Evolutionary conservation across 1,139 yeast species (phyloP), one percentile per base, ranked within the genome.

Genomic region (Suhomyces bolitotheri): DNA sequence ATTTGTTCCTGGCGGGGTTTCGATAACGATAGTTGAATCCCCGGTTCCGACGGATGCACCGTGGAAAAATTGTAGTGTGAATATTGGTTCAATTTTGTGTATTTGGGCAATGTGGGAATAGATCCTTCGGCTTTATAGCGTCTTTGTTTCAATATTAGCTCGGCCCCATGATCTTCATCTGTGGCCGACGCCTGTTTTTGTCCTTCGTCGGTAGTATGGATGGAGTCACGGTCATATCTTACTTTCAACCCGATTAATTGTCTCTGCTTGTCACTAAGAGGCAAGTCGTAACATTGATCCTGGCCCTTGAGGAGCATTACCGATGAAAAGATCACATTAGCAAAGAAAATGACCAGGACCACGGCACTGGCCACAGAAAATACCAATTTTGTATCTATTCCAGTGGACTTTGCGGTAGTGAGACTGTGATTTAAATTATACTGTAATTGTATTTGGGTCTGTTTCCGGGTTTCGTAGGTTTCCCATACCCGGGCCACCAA

Each of bases 201-300:
- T 11, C 33, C 44, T 7, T 22, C 25, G 10, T 17, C 28, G 7
- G 36, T 40, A 3, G 15, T 15, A 11, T 31, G 16, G 11, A 26
- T 28, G 5, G 16, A 26, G 13, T 21, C 37, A 7, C 22, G 27
- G 11, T 28, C n/a, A 16, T 29, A 31, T 1, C 34, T 25, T 4
- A 34, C 43, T 23, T 29, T 25, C 17, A 69, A 52, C 1, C 74
- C 76, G 19, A 70, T 53, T 13, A 69, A 48, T 20, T 47, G 43
- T 27, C 75, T 46, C 45, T 71, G 76, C 22, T 49, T 54, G 34
- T 57, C 56, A 25, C 56, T 65, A 39, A 71, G 56, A 2, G 75
- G 73, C 33, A 71, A 56, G 45, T 70, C 75, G 27, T 48, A 44
- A 39, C 76, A 70, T 45, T 68, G 71, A 42, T 70, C 75, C 32